These are phyloP conservation scores for Rubroboletus pulcherrimus DNA, from an alignment of 768 basidiomycete genomes.

Conservation along the genomic window DNA sequence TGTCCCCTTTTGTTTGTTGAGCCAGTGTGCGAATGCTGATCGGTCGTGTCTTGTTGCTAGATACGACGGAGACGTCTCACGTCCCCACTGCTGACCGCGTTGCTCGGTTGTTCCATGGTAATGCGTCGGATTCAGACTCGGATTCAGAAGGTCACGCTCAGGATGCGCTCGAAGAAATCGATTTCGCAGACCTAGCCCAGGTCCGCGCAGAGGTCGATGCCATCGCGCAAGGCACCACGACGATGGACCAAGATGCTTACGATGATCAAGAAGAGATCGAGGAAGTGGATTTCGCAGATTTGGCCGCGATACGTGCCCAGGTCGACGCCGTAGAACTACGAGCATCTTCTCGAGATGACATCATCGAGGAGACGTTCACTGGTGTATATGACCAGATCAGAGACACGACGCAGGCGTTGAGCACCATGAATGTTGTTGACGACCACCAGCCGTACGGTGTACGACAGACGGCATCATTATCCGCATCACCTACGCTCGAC, in stretches of 20 bases:
- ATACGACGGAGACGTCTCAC: constrained; percentile 48
- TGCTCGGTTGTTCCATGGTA: constrained; percentile 54
- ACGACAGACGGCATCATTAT: not conserved
- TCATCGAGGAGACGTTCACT: constrained; percentile 35
- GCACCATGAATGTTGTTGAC: constrained; percentile 1
- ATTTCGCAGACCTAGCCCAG: constrained; percentile 59
- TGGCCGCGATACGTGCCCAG: constrained; percentile 17
- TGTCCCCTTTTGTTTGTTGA: not conserved
- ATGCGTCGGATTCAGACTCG: constrained; percentile 17
- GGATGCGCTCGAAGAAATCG: constrained; percentile 52
- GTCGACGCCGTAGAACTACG: constrained; percentile 8
- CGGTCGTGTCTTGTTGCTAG: not conserved
- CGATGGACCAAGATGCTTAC: not conserved
- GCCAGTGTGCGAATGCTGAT: not conserved
- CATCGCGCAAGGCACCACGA: constrained; percentile 3
- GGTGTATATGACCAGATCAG: constrained; percentile 32
- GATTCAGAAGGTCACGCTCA: constrained; percentile 31
- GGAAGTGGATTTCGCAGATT: constrained; percentile 49
- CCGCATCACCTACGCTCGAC: not conserved
- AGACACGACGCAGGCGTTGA: not conserved
- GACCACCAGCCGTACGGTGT: not conserved
- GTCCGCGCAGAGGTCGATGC: constrained; percentile 42
- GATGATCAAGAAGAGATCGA: constrained; percentile 45
- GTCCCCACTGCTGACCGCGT: constrained; percentile 72
- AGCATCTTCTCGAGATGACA: constrained; percentile 9